Evolutionary conservation across 2,329 filamentous ascomycete species (phyloP), one percentile per base, ranked within the genome.

Genomic region (Xylariaceae sp.): DNA sequence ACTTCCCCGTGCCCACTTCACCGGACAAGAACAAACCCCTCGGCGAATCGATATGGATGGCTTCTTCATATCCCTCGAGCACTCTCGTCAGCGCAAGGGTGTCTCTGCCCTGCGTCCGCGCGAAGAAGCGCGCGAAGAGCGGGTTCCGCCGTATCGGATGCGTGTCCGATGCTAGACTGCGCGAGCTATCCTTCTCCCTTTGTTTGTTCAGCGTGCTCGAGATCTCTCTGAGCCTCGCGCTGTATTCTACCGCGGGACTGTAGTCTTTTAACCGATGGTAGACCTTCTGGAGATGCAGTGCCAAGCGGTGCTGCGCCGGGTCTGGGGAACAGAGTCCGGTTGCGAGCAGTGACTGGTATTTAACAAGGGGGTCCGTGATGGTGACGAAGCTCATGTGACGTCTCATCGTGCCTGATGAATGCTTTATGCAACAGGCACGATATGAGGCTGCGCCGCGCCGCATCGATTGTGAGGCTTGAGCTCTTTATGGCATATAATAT

Each of bases 1-100:
- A 85, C 59, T 92, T 92, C 11, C 86, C 85, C 0, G 83, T 88
- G 9, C 86, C 86, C 2, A 92, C 86, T 55, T 88, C 85, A 5
- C 86, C 85, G 17, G 87, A 86, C 0, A 92, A 69, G 55, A 90
- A 81, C 12, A 92, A 64, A 0, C 86, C 86, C 50, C 73, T 77
- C 0, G 86, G 86, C 0, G 83, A 87, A 51, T 85, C 71, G 33
- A 89, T 72, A 31, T 78, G 68, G 45, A 88, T 71, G 9, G 85
- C 85, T 14, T 77, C 76, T 56, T 89, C 79, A 55, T 88, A 76
- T 49, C 72, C 78, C 0, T 79, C 83, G 11, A 89, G 64, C n/a
- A 81, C 74, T 34, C 75, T 68, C 2, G 81, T 85, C 42, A 92
- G 61, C 3, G 84, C 81, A 15, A 83, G 62, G 38, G 69, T 21